Base-by-base conservation (phyloP, 495 filamentous ascomycete genomes). In the Acidiella bohemica region DNA sequence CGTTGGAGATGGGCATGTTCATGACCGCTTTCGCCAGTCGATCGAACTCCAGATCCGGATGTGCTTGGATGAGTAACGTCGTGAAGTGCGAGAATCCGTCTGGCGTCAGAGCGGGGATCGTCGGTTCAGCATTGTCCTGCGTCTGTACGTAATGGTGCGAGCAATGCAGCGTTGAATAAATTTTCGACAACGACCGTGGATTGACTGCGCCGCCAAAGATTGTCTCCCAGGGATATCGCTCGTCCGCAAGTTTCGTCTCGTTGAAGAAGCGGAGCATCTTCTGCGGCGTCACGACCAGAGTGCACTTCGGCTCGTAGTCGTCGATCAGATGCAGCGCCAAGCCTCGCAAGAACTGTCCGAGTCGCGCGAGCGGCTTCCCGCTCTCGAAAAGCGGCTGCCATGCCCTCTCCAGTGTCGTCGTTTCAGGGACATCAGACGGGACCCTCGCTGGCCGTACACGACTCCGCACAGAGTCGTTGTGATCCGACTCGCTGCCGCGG, bases 321-420 rank as follows among this genome's bases (percentile, higher is more conserved):
- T 84, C 76, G 55, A 92, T 84, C 79, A 95, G 65, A 55, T 87
- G 80, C 24, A 77, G 66, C 13, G 84, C 87, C 40, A 93, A 61
- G 1, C 81, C 84, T 22, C 77, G 67, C 41, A 93, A 60, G 29
- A 94, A 78, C 46, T 81, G 69, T 0, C 75, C 72, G 14, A 86
- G 64, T 44, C 80, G 69, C 29, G 65, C 54, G 0, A 81, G 90
- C 6, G 84, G 72, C 36, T 71, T 65, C 2, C 76, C 77, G 36
- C 70, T 67, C 34, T 84, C 79, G 53, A 93, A 90, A 12, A 93
- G 54, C 19, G 67, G 70, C 0, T 81, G 78, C 84, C 84, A 93
- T 44, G 79, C 75, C 50, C 70, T 69, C 55, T 81, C 76, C 32
- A 81, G 53, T 2, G 73, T 72, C 0, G 74, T 76, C 50, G 68